These are phyloP conservation scores for Plasmodium gonderi DNA, from an alignment of 169 alveolate species.

Conservation along the genomic window DNA sequence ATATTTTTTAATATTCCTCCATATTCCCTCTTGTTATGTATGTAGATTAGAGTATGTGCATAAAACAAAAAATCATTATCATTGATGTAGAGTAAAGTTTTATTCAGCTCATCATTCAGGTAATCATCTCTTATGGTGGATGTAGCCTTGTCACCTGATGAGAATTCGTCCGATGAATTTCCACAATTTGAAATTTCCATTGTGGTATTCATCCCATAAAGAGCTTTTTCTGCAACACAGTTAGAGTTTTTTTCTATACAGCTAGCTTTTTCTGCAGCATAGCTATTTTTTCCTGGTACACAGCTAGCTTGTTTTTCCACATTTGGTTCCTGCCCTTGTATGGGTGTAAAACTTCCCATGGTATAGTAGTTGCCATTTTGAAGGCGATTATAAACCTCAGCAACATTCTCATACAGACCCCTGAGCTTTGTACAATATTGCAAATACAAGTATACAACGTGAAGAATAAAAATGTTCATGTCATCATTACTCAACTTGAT, in stretches of 20 bases:
- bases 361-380: too few species aligned
- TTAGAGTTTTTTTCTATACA: too few species aligned
- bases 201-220: too few species aligned
- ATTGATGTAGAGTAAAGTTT: constrained; percentile 34
- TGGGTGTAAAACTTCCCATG: not conserved
- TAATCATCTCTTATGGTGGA: not conserved
- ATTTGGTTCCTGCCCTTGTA: not conserved
- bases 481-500: constrained; percentile 22
- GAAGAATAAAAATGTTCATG: constrained; percentile 26
- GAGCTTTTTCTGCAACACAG: too few species aligned
- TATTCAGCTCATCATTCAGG: constrained; percentile 8
- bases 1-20: constrained; percentile 35
- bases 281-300: too few species aligned
- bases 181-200: too few species aligned
- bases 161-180: not conserved
- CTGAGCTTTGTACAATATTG: constrained; percentile 15
- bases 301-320: not conserved
- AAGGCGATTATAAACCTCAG: not conserved
- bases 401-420: not conserved
- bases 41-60: constrained; percentile 49
- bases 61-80: constrained; percentile 60
- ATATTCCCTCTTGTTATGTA: constrained; percentile 36
- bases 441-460: constrained; percentile 37
- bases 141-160: not conserved
- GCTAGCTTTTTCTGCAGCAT: too few species aligned